Percentiles rank a stretch among this genome's conserved stretches.
phyloP scores from a whole-genome alignment of 371 early-diverging fungal species.

The Lichtheimia corymbifera region DNA sequence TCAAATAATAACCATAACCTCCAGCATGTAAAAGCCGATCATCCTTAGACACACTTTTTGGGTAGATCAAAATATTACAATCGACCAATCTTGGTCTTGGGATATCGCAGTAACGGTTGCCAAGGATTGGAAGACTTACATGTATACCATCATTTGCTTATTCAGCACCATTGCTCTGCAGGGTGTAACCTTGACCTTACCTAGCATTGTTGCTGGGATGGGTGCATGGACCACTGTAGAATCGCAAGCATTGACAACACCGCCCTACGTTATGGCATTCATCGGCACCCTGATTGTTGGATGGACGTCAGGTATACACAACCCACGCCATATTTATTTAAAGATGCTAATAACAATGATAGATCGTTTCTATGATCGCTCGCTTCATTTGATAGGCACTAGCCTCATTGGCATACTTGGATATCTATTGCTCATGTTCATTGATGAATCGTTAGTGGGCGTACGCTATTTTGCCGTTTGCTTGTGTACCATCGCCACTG shows the following conservation, averaged over 20 bases:
- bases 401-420: conserved; percentile 24
- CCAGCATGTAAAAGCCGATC: too few species aligned
- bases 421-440: conserved; percentile 29
- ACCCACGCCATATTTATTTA: background rate
- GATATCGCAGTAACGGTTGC: conserved; percentile 31
- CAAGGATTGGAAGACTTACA: conserved; percentile 37
- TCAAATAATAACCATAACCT: background rate
- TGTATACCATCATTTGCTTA: conserved; percentile 33
- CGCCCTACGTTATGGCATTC: conserved; percentile 29
- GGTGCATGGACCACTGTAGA: conserved; percentile 33
- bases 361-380: conserved; percentile 31
- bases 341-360: background rate
- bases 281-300: conserved; percentile 21
- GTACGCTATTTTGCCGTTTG: conserved; percentile 27
- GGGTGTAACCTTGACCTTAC: conserved; percentile 36
- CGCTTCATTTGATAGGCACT: conserved; percentile 25
- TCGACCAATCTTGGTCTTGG: conserved; percentile 44
- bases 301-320: conserved; percentile 26
- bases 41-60: background rate
- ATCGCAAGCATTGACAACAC: conserved; percentile 32
- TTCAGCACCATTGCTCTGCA: conserved; percentile 28
- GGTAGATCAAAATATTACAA: conserved; percentile 36
- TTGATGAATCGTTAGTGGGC: conserved; percentile 1
- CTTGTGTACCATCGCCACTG: conserved; percentile 19
- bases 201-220: conserved; percentile 33